A percentile compares a stretch with the other conserved stretches of the same genome.
phyloP scores from a whole-genome alignment of 169 alveolate species.

The Plasmodium sp. region DNA sequence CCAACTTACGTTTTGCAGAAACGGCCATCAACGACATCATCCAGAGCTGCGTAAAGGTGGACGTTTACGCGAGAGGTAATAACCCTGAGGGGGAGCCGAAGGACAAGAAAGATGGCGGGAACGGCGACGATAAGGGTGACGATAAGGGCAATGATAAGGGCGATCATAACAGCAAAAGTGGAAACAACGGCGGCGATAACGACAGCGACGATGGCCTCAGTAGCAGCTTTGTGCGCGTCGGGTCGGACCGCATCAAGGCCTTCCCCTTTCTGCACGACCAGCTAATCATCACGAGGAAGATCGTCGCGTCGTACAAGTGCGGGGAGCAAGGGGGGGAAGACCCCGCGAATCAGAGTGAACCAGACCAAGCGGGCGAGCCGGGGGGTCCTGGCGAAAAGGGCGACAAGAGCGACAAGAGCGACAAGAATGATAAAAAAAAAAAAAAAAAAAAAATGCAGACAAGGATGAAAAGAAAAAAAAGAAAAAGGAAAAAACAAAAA shows the following conservation, averaged over 20 bases:
- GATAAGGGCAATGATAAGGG: background rate
- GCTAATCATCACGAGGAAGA: conserved; percentile 29
- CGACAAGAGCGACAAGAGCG: background rate
- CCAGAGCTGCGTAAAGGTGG: conserved; percentile 10
- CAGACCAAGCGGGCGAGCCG: background rate
- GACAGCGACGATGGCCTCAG: background rate
- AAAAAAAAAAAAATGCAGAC: background rate
- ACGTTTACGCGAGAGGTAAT: conserved; percentile 25
- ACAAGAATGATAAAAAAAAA: no score
- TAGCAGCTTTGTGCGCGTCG: conserved; percentile 18
- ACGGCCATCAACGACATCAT: conserved; percentile 35
- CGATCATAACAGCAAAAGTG: background rate
- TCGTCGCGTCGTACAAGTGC: conserved; percentile 25
- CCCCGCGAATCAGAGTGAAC: background rate
- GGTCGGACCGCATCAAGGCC: conserved; percentile 18
- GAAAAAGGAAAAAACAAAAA: conserved; percentile 20
- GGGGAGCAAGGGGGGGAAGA: background rate
- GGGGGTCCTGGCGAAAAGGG: background rate
- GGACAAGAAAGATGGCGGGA: background rate
- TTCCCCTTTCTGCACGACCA: conserved; percentile 72
- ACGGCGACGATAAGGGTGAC: background rate
- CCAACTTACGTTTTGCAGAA: conserved; percentile 1
- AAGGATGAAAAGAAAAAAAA: conserved; percentile 40
- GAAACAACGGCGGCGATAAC: background rate
- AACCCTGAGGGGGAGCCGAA: background rate